phyloP scores from a whole-genome alignment of 1,284 basidiomycete genomes.

The Naganishia cerealis region DNA sequence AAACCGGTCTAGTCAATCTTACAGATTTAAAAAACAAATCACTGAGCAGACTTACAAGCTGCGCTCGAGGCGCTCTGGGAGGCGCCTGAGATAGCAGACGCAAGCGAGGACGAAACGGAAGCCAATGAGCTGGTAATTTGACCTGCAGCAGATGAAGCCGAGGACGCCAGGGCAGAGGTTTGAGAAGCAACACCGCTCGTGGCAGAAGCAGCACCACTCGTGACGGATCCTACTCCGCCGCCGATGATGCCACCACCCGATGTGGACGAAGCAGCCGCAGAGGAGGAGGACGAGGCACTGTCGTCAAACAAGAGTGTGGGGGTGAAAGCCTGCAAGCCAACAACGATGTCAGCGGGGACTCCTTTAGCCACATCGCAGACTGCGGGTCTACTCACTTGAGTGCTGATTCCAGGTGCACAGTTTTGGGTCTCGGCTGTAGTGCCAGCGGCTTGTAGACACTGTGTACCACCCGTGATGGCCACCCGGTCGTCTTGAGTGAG shows the following conservation, averaged over 20 bases:
- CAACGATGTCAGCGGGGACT: background rate
- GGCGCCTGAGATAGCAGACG: slow-evolving; percentile 15
- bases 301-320: slow-evolving; percentile 38
- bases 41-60: slow-evolving; percentile 5
- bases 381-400: slow-evolving; percentile 2
- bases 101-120: slow-evolving; percentile 2
- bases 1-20: background rate
- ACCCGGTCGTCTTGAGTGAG: slow-evolving; percentile 37
- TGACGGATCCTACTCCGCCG: slow-evolving; percentile 24
- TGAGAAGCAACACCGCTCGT: slow-evolving; percentile 1
- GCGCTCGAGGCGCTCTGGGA: slow-evolving; percentile 21
- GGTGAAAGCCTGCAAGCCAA: slow-evolving; percentile 31
- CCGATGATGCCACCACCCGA: slow-evolving; percentile 30
- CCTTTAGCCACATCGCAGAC: background rate
- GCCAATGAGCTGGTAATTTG: slow-evolving; percentile 3
- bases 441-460: slow-evolving; percentile 32
- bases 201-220: slow-evolving; percentile 7
- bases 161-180: background rate
- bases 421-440: slow-evolving; percentile 34
- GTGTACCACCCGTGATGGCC: slow-evolving; percentile 34
- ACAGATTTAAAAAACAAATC: background rate
- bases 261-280: slow-evolving; percentile 1
- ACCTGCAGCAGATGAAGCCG: slow-evolving; percentile 13
- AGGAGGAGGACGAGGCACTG: slow-evolving; percentile 10
- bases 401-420: slow-evolving; percentile 33